Conservation (phyloP, 2,329 filamentous ascomycete species). For the Penicillium hesseltinei region DNA sequence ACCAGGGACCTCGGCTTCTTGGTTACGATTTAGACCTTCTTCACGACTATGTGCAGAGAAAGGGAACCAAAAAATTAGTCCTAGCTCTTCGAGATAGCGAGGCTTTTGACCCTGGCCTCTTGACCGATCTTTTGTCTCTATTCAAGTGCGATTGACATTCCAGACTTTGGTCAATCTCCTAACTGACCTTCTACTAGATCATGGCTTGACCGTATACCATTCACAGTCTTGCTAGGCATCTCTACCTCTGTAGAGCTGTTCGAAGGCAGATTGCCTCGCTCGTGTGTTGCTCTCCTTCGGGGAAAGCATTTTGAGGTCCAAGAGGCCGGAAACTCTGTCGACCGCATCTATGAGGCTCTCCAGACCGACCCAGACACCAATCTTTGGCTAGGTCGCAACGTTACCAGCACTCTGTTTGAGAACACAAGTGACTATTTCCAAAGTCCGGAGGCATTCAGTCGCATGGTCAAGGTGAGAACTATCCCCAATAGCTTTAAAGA, state of each 20-base stretch:
- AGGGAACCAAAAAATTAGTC: conserved; percentile 39
- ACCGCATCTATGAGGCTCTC: conserved; percentile 41
- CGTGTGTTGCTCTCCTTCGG: conserved; percentile 52
- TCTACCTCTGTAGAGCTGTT: conserved; percentile 64
- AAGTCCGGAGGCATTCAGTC: conserved; percentile 55
- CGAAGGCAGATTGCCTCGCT: conserved; percentile 56
- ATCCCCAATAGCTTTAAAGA: background rate
- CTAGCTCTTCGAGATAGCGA: conserved; percentile 49
- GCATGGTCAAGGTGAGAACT: conserved; percentile 49
- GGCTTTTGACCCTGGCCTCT: conserved; percentile 45
- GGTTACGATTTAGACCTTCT: conserved; percentile 49
- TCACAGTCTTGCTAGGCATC: conserved; percentile 59
- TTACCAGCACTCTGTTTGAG: conserved; percentile 54
- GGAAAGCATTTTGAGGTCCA: conserved; percentile 56
- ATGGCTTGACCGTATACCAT: conserved; percentile 61
- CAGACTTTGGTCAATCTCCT: background rate
- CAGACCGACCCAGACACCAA: conserved; percentile 36
- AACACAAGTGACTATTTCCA: conserved; percentile 61
- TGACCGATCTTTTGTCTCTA: conserved; percentile 47
- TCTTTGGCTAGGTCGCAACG: conserved; percentile 54
- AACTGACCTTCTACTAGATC: conserved; percentile 44
- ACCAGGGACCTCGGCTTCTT: conserved; percentile 42
- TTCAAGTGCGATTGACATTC: conserved; percentile 42
- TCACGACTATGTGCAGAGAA: conserved; percentile 41
- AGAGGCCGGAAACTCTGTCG: conserved; percentile 48